Evolutionary conservation across 2,329 filamentous ascomycete genomes (phyloP), one percentile per base, ranked within the genome.

Genomic region (Clarireedia sp.): DNA sequence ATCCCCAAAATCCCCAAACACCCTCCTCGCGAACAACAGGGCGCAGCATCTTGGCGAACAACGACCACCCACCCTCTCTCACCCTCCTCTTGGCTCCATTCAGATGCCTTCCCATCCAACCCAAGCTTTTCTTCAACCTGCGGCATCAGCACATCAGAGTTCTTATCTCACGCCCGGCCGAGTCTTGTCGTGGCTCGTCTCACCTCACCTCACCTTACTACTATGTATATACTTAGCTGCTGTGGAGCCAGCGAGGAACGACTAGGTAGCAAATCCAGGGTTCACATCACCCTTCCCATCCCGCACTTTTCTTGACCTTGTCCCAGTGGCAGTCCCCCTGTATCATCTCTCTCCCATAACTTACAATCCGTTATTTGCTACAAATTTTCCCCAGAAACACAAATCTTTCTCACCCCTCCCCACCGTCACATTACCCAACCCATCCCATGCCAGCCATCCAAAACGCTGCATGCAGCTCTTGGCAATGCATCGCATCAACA

Each of bases 61-160:
- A 53, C 16, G 7, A 38, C 29, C 29, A 41, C 16, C 16, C n/a
- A n/a, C n/a, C n/a, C n/a, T n/a, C n/a, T n/a, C 3, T 53, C 50
- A 26, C 16, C 16, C 3, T 53, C 50, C 17, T 53, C 50, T 53
- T 53, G 50, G 50, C 50, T 47, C 50, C 50, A 53, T 29, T 53
- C 29, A 21, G 4, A 29, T 53, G 14, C 43, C 12, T 21, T 29
- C n/a, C 12, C 21, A 8, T 16, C 21, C 50, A 41, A 19, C 29
- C 36, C 43, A 48, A 53, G 51, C 29, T 47, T 53, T 53, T 48
- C 29, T 19, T n/a, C 4, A 37, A 40, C 14, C 17, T 33, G 29
- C 29, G 10, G 29, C 29, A 33, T 33, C 29, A 33, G 29, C 29
- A 33, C 29, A 14, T 33, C 29, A 33, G 29, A 19, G 16, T 23